Evolutionary conservation across 257 asterid species (phyloP).

Genomic region (Primulina eburnea): DNA sequence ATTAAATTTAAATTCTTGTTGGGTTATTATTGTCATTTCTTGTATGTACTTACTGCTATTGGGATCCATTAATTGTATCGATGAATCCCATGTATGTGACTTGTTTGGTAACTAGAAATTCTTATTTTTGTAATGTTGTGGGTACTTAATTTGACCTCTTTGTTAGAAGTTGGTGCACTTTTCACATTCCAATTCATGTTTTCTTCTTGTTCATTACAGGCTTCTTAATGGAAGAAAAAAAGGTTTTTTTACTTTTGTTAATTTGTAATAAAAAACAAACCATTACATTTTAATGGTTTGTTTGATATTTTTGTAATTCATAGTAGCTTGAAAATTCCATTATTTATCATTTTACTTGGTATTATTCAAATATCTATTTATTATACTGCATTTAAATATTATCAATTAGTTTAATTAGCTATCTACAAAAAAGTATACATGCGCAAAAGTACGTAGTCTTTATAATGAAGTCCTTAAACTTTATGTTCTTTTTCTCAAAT

Average conservation of each 20-base stretch:
- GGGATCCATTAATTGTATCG: constrained; percentile 52
- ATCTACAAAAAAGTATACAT: background rate
- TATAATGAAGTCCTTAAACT: background rate
- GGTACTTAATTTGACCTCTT: constrained; percentile 21
- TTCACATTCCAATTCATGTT: constrained; percentile 44
- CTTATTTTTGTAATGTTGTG: constrained; percentile 19
- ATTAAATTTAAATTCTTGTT: constrained; percentile 25
- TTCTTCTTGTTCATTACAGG: constrained; percentile 37
- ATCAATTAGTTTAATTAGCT: background rate
- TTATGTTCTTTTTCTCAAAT: background rate
- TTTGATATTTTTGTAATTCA: no score
- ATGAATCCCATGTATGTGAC: constrained; percentile 48
- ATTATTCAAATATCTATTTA: no score
- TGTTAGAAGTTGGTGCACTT: constrained; percentile 31
- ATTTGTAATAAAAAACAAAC: no score
- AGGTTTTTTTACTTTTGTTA: no score
- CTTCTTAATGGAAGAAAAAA: no score
- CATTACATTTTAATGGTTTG: no score
- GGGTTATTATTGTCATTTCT: constrained; percentile 37
- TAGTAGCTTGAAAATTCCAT: no score
- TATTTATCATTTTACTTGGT: no score
- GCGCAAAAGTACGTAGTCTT: no score
- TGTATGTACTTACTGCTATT: constrained; percentile 26
- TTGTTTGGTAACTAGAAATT: constrained; percentile 34
- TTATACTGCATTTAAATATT: no score